phyloP scores from a whole-genome alignment of 805 yeast species.

The Sporopachydermia quercuum region DNA sequence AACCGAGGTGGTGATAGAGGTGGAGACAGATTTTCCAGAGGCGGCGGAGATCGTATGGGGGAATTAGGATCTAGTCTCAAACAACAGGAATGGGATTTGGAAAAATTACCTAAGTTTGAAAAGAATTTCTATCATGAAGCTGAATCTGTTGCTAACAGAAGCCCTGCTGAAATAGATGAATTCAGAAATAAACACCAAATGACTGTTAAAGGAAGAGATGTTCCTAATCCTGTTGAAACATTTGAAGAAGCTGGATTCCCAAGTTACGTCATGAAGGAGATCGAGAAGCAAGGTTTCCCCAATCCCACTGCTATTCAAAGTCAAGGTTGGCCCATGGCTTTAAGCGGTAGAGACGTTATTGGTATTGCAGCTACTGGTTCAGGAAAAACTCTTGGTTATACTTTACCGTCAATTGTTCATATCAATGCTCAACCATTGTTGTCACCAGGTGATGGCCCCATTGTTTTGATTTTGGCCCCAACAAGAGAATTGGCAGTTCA shows the following conservation, averaged over 20 bases:
- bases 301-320: slow-evolving; percentile 94
- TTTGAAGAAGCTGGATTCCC: slow-evolving; percentile 99
- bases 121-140: slow-evolving; percentile 89
- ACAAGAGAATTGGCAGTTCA: slow-evolving; percentile 98
- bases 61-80: slow-evolving; percentile 39
- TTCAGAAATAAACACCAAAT: slow-evolving; percentile 80
- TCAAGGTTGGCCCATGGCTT: slow-evolving; percentile 99
- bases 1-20: slow-evolving; percentile 22
- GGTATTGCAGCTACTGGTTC: slow-evolving; percentile 99
- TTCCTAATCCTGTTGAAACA: slow-evolving; percentile 84
- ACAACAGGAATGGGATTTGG: slow-evolving; percentile 72
- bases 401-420: slow-evolving; percentile 94
- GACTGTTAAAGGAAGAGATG: slow-evolving; percentile 69
- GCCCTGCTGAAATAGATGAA: slow-evolving; percentile 52
- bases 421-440: slow-evolving; percentile 95
- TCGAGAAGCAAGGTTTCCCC: slow-evolving; percentile 83
- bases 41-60: slow-evolving; percentile 21
- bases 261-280: slow-evolving; percentile 77
- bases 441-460: slow-evolving; percentile 92
- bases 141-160: slow-evolving; percentile 59
- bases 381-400: slow-evolving; percentile 94
- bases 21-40: slow-evolving; percentile 21
- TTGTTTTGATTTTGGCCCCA: slow-evolving; percentile 90
- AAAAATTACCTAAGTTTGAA: slow-evolving; percentile 73
- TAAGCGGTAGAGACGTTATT: slow-evolving; percentile 96